Evolutionary conservation across 2,329 filamentous ascomycete species (phyloP).

Genomic region (Domatiomyces globalis): DNA sequence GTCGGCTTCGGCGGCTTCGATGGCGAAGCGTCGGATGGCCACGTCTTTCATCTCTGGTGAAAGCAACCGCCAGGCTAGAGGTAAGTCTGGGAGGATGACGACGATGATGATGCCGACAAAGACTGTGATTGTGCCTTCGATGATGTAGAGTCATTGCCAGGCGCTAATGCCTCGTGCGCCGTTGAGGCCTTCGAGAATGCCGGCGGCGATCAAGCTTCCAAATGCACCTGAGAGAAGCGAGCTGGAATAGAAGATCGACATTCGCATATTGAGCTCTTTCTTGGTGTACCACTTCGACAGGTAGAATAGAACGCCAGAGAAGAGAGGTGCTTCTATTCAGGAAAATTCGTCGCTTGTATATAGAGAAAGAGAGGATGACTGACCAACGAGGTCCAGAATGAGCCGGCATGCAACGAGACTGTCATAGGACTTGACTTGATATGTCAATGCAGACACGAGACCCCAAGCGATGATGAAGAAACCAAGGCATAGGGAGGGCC

Average conservation of each 20-base stretch:
- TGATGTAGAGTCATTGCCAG: constrained; percentile 30
- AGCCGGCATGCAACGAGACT: constrained; percentile 30
- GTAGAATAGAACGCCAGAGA: constrained; percentile 35
- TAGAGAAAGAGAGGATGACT: neutral
- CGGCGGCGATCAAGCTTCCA: constrained; percentile 39
- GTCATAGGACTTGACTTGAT: constrained; percentile 29
- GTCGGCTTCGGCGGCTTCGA: constrained; percentile 37
- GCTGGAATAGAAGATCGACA: constrained; percentile 40
- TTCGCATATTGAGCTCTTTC: constrained; percentile 35
- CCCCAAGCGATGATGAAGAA: constrained; percentile 34
- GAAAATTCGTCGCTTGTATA: neutral
- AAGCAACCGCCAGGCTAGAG: constrained; percentile 30
- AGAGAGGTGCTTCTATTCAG: constrained; percentile 30
- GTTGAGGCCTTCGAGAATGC: constrained; percentile 31
- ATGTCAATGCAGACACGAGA: constrained; percentile 31
- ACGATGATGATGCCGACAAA: constrained; percentile 23
- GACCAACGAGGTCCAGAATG: constrained; percentile 27
- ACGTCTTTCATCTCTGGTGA: constrained; percentile 33
- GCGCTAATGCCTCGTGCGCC: constrained; percentile 24
- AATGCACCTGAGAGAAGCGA: constrained; percentile 38
- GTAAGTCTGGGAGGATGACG: constrained; percentile 26
- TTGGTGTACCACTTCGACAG: constrained; percentile 41
- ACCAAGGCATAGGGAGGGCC: constrained; percentile 31
- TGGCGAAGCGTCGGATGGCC: constrained; percentile 35
- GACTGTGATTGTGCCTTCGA: constrained; percentile 26